Conservation (phyloP, 805 yeast genomes). For the Starmerella gropengiesseri region DNA sequence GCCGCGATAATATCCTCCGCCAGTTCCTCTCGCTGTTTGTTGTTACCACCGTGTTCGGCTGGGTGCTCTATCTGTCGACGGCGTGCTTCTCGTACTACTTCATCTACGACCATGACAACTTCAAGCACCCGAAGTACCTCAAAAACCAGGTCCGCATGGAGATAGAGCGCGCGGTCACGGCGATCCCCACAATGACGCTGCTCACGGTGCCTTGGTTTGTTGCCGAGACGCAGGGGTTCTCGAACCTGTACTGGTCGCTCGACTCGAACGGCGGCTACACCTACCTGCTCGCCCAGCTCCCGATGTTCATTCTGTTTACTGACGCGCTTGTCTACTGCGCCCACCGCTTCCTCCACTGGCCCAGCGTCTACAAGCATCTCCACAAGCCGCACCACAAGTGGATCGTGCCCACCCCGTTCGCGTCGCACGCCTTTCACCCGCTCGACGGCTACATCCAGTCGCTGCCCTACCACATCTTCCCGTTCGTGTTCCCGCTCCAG, state of each 20-base stretch:
- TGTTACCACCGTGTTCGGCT: conserved; percentile 72
- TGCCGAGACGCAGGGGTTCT: conserved; percentile 71
- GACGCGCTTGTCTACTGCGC: conserved; percentile 86
- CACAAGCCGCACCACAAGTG: conserved; percentile 99
- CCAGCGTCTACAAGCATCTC: conserved; percentile 66
- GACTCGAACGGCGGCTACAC: conserved; percentile 56
- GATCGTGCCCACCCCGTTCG: conserved; percentile 97
- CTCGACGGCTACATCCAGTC: conserved; percentile 92
- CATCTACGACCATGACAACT: conserved; percentile 77
- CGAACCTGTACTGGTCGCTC: conserved; percentile 60
- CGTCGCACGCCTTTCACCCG: conserved; percentile 97
- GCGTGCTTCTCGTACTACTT: conserved; percentile 69
- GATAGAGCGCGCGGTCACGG: conserved; percentile 60
- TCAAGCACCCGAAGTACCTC: conserved; percentile 91
- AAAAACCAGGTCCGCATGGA: conserved; percentile 87
- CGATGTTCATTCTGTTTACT: conserved; percentile 78
- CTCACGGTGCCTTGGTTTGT: conserved; percentile 87
- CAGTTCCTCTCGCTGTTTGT: conserved; percentile 56
- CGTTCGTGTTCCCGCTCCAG: conserved; percentile 85
- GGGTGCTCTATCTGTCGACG: conserved; percentile 62
- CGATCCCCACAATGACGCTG: conserved; percentile 83
- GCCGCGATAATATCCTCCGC: conserved; percentile 63
- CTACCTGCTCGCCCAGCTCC: conserved; percentile 55
- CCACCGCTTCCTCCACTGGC: conserved; percentile 93
- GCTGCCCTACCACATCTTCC: conserved; percentile 85